A percentile compares a stretch with the other conserved stretches of the same genome.
phyloP scores from a whole-genome alignment of 2,329 filamentous ascomycete genomes.

The Dothiorella sarmentorum region DNA sequence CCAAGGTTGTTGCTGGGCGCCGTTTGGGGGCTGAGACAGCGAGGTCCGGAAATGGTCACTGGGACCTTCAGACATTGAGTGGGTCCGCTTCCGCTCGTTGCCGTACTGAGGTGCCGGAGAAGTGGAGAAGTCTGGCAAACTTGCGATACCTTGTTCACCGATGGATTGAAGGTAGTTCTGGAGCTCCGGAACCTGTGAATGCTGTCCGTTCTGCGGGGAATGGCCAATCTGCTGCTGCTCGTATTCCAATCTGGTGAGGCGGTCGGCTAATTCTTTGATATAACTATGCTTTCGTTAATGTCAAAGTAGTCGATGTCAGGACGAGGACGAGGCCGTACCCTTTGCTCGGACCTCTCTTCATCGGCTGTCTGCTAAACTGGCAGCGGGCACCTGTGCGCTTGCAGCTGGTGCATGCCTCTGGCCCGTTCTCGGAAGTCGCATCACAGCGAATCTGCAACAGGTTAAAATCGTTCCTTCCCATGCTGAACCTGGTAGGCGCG shows the following conservation, averaged over 20 bases:
- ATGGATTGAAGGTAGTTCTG: constrained; percentile 20
- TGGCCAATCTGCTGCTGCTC: constrained; percentile 14
- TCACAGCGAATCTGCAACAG: constrained; percentile 37
- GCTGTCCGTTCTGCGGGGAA: constrained; percentile 8
- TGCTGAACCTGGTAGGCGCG: not conserved
- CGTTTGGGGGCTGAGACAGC: constrained; percentile 24
- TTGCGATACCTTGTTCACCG: constrained; percentile 26
- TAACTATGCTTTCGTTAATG: constrained; percentile 26
- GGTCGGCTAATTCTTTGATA: constrained; percentile 40
- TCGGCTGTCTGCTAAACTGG: constrained; percentile 40
- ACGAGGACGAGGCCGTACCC: constrained; percentile 25
- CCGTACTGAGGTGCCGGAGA: constrained; percentile 28
- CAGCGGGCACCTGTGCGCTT: constrained; percentile 39
- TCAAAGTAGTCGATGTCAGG: not conserved
- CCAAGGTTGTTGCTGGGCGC: constrained; percentile 24
- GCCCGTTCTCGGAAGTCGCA: constrained; percentile 39
- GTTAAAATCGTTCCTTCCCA: constrained; percentile 5
- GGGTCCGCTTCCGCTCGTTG: constrained; percentile 33
- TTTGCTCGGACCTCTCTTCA: constrained; percentile 43
- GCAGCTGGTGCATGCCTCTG: constrained; percentile 40
- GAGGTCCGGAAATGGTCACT: constrained; percentile 27
- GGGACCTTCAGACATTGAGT: constrained; percentile 37
- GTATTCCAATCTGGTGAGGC: constrained; percentile 36
- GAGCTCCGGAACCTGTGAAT: constrained; percentile 13
- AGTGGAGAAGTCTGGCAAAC: constrained; percentile 30